Evolutionary conservation across 1,139 yeast genomes (phyloP), one percentile per base, ranked within the genome.

Genomic region (Suhomyces guaymorum): DNA sequence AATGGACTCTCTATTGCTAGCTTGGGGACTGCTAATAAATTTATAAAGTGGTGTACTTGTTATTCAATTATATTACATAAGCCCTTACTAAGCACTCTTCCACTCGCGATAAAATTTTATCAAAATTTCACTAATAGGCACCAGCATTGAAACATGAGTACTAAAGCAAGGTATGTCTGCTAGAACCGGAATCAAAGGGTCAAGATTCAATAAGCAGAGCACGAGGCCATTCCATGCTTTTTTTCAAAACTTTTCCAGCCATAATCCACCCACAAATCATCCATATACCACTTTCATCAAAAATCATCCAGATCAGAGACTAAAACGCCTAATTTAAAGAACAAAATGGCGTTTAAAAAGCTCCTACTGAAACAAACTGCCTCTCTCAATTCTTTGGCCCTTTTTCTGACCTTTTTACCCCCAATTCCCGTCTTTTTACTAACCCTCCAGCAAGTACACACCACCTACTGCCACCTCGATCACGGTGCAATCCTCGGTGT

Each of bases 401-500:
- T 17, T 17, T 17, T 17, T 8, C 19, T 6, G 19, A 17, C 11
- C 7, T 7, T 11, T 21, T 8, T 21, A 8, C n/a, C 11, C 11
- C 24, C 24, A 8, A 21, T 8, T 5, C 11, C 11, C 5, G 5
- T 11, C 24, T 21, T 12, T 19, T 5, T 22, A 33, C 28, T 29
- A 25, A 28, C 31, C 6, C 8, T 28, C 15, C 25, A 43, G 47
- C 42, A 60, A 57, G 47, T 64, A 63, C 46, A 55, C 60, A 42
- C 58, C 57, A 23, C 77, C 80, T 22, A 68, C 74, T 5, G 69
- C 75, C 26, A 59, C 59, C 27, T 51, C 68, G 29, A 71, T 77
- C 41, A 66, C 69, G 41, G 61, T 78, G 30, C 76, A 75, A 46
- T 75, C 81, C 23, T 70, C 79, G 43, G 90, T 77, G 22, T 82